Evolutionary conservation across 1,284 basidiomycete species (phyloP).

Genomic region (Microbotryum scabiosae): DNA sequence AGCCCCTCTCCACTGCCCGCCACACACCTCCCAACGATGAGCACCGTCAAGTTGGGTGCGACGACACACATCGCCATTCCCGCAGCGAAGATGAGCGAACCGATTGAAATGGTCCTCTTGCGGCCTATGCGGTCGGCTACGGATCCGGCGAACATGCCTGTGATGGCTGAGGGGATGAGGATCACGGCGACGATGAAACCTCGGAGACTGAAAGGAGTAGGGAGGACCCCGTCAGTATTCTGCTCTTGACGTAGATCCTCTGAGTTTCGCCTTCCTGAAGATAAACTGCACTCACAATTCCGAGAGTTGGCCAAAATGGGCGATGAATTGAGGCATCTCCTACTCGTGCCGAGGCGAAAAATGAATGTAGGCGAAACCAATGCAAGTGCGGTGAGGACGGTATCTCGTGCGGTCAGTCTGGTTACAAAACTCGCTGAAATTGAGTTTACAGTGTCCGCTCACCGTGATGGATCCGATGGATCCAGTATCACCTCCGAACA

Average conservation of each 20-base stretch:
- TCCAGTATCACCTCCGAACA: constrained; percentile 33
- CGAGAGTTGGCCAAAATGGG: constrained; percentile 39
- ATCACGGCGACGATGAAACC: constrained; percentile 25
- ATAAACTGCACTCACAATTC: constrained; percentile 30
- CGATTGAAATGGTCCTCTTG: constrained; percentile 46
- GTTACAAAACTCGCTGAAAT: too few relatives aligned
- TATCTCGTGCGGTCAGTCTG: too few relatives aligned
- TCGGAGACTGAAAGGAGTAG: neutral
- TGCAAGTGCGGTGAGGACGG: too few relatives aligned
- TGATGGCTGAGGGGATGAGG: constrained; percentile 46
- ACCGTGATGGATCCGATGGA: constrained; percentile 46
- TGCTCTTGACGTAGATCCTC: neutral
- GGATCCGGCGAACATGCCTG: constrained; percentile 46
- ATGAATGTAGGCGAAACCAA: too few relatives aligned
- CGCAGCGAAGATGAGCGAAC: constrained; percentile 43
- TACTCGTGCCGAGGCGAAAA: too few relatives aligned
- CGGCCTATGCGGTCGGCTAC: constrained; percentile 48
- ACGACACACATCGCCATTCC: constrained; percentile 37
- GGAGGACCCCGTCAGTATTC: neutral
- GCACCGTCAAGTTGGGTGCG: constrained; percentile 37
- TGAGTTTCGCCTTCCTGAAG: neutral
- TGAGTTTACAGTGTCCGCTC: too few relatives aligned
- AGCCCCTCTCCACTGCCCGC: constrained; percentile 39
- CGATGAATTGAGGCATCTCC: constrained; percentile 45
- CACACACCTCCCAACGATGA: constrained; percentile 48